Percentiles rank a stretch among this genome's conserved stretches.
These are phyloP conservation scores for Nakazawaea populi DNA, from an alignment of 805 yeast species.

Conservation along the genomic window DNA sequence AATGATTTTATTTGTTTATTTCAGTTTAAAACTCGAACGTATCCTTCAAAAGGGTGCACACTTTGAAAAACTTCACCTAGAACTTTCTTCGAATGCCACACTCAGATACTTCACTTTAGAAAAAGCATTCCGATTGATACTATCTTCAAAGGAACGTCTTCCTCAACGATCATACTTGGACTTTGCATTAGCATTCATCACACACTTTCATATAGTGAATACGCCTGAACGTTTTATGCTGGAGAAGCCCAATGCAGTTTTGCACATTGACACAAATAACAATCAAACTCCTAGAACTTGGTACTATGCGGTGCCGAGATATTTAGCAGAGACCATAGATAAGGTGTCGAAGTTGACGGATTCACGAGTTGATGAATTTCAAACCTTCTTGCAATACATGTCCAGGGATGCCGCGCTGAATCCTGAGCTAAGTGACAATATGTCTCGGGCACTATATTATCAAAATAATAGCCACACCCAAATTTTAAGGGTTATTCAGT, in stretches of 20 bases:
- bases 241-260: background rate
- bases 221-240: background rate
- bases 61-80: background rate
- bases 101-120: background rate
- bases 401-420: constrained; percentile 11
- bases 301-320: constrained; percentile 3
- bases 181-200: background rate
- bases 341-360: background rate
- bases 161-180: background rate
- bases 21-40: constrained; percentile 13
- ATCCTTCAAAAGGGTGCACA: constrained; percentile 5
- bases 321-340: background rate
- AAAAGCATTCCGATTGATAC: background rate
- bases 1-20: constrained; percentile 22
- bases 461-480: constrained; percentile 11
- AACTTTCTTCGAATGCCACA: constrained; percentile 3
- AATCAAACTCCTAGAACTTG: background rate
- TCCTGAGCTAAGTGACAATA: constrained; percentile 10
- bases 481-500: constrained; percentile 20
- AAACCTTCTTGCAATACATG: constrained; percentile 17
- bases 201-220: constrained; percentile 2
- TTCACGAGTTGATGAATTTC: constrained; percentile 18
- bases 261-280: background rate
- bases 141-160: background rate
- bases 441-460: constrained; percentile 13